A percentile compares a stretch with the other conserved stretches of the same genome.
Evolutionary conservation across 345 rosid species (phyloP).

Genomic region (Syzygium aqueum): DNA sequence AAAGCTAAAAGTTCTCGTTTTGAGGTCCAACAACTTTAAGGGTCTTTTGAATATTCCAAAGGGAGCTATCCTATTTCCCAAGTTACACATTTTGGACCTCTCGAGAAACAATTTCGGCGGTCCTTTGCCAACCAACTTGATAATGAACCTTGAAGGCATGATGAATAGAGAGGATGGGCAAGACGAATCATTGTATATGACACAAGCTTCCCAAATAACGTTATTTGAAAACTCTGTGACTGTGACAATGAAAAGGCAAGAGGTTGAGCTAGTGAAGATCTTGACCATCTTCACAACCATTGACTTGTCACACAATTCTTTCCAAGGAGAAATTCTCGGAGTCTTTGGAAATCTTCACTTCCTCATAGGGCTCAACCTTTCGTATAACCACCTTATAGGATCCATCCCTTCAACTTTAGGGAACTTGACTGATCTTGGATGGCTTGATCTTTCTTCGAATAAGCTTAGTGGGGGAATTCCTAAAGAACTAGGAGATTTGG

Average conservation of each 20-base stretch:
- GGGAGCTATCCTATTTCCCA: accelerated
- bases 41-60: background rate
- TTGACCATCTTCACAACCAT: background rate
- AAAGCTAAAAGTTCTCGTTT: background rate
- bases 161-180: background rate
- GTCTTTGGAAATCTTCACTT: background rate
- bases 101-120: background rate
- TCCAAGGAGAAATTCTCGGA: background rate
- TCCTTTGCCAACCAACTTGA: background rate
- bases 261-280: background rate
- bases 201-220: background rate
- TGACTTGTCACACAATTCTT: background rate
- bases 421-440: background rate
- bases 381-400: background rate
- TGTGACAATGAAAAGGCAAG: too few relatives aligned
- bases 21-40: background rate
- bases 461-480: background rate
- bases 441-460: background rate
- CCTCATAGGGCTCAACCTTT: background rate
- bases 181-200: background rate
- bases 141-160: background rate
- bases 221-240: background rate
- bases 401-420: background rate
- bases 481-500: background rate
- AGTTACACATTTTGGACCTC: background rate